These are phyloP conservation scores for Solanum okadae DNA, from an alignment of 257 asterid genomes.

Conservation along the genomic window DNA sequence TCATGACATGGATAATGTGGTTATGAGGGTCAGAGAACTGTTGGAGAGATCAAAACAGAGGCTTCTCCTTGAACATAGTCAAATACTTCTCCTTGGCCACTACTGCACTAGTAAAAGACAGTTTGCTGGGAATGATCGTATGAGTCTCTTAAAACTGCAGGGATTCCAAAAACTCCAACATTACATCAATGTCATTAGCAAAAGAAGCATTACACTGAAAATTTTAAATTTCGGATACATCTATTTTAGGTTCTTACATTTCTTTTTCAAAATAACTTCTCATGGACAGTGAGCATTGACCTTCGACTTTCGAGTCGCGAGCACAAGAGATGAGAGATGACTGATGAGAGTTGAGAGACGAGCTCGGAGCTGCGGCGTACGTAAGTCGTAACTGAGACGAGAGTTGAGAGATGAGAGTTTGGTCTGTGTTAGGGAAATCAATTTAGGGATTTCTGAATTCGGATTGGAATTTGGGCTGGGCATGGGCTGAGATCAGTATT, in stretches of 20 bases:
- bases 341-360: no score
- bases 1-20: constrained; percentile 69
- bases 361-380: no score
- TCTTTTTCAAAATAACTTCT: background rate
- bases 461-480: no score
- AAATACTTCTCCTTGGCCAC: constrained; percentile 28
- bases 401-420: no score
- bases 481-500: no score
- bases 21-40: constrained; percentile 70
- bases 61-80: constrained; percentile 85
- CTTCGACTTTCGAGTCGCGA: no score
- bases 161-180: background rate
- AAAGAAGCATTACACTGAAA: background rate
- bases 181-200: background rate
- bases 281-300: background rate
- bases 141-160: background rate
- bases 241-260: background rate
- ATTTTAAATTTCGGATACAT: background rate
- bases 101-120: background rate
- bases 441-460: no score
- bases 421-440: no score
- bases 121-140: background rate
- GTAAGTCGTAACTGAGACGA: no score
- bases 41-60: constrained; percentile 79
- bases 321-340: no score